phyloP scores from a whole-genome alignment of 140 eudicot species.

The Ambrosia hybrid region DNA sequence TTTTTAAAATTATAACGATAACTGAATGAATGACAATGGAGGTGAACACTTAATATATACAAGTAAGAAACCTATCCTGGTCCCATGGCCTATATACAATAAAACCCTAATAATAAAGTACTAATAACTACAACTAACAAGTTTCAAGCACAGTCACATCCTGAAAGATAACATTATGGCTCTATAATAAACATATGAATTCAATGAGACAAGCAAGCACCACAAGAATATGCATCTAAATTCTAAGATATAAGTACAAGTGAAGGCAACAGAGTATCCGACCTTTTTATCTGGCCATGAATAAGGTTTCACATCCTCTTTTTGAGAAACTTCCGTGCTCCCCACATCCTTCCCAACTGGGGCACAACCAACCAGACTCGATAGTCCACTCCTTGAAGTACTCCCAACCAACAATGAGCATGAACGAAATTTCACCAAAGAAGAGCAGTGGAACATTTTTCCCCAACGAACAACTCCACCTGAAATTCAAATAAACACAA shows the following conservation, averaged over 20 bases:
- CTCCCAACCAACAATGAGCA: conserved; percentile 16
- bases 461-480: conserved; percentile 34
- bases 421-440: conserved; percentile 27
- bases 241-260: not conserved
- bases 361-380: conserved; percentile 29
- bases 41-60: no score
- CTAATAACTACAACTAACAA: no score
- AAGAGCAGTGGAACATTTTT: conserved; percentile 29
- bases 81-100: no score
- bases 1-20: not conserved
- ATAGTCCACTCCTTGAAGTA: conserved; percentile 25
- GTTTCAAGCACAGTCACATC: no score
- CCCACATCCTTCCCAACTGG: conserved; percentile 29
- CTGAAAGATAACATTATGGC: no score
- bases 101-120: no score
- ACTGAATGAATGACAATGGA: no score
- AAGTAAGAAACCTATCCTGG: no score
- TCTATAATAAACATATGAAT: not conserved
- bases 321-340: conserved; percentile 31
- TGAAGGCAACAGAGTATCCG: not conserved
- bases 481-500: conserved; percentile 22
- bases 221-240: conserved; percentile 6
- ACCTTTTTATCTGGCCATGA: conserved; percentile 66
- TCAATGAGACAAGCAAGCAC: not conserved
- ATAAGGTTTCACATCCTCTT: conserved; percentile 32